A percentile compares a stretch with the other conserved stretches of the same genome.
Evolutionary conservation across 352 stramenopile genomes (phyloP).

Genomic region (Aphanomyces stellatus): DNA sequence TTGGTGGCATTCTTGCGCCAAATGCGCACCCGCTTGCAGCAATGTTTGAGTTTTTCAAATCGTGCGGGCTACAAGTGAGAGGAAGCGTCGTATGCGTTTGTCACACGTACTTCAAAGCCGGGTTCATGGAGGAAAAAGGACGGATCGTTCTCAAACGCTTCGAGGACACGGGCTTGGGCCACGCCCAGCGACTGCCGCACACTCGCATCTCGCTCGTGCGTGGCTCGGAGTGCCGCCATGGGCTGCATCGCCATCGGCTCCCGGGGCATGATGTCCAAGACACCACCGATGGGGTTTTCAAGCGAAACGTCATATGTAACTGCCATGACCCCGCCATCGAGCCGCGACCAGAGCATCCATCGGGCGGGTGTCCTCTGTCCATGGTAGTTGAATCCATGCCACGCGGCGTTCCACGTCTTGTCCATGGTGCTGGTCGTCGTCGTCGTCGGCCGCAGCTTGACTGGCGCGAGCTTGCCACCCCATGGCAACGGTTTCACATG

Average conservation of each 20-base stretch:
- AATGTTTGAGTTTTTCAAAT: slow-evolving; percentile 44
- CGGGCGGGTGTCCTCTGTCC: no score
- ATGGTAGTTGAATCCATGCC: no score
- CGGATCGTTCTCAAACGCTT: neutral
- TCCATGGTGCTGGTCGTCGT: no score
- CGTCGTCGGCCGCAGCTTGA: no score
- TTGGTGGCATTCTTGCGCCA: slow-evolving; percentile 57
- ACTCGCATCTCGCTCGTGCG: neutral
- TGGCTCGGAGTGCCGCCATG: neutral
- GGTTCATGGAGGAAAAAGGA: neutral
- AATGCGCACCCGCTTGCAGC: slow-evolving; percentile 65
- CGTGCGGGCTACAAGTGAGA: neutral
- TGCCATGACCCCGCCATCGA: no score
- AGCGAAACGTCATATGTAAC: no score
- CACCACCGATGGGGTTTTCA: no score
- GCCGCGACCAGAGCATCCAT: no score
- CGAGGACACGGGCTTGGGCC: neutral
- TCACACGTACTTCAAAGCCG: slow-evolving; percentile 7
- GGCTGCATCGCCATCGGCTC: neutral
- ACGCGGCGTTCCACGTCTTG: no score
- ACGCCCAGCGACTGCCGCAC: neutral
- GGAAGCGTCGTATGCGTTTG: neutral
- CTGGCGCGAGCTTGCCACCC: no score
- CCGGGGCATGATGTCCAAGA: no score
- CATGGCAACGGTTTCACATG: no score